A percentile compares a stretch with the other conserved stretches of the same genome.
Conservation (phyloP, 2,329 filamentous ascomycete genomes). For the Biscogniauxia marginata region DNA sequence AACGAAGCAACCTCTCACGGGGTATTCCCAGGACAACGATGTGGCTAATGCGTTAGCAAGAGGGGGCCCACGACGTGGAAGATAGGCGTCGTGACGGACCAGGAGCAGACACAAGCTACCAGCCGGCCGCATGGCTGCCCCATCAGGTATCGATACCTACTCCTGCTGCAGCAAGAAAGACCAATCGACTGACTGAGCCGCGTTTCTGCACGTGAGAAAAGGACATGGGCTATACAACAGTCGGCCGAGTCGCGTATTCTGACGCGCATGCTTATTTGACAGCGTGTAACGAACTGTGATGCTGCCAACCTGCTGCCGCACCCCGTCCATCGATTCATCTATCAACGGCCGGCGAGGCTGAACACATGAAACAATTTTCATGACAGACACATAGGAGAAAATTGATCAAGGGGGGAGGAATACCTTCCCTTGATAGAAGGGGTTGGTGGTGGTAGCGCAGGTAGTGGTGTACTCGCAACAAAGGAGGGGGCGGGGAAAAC, state of each 20-base stretch:
- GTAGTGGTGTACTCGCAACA: neutral
- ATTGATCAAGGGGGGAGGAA: neutral
- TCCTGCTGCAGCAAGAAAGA: slow-evolving; percentile 6
- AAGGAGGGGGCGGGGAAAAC: neutral
- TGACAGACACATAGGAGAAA: neutral
- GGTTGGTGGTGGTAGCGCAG: neutral
- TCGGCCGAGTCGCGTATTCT: neutral
- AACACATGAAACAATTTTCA: neutral
- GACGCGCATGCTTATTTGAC: neutral
- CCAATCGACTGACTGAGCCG: slow-evolving; percentile 1
- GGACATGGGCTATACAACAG: neutral
- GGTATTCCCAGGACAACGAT: slow-evolving; percentile 3
- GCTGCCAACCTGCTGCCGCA: too few species aligned
- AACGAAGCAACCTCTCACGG: neutral
- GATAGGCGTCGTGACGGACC: slow-evolving; percentile 17
- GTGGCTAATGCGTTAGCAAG: slow-evolving; percentile 21
- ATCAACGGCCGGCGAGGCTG: neutral
- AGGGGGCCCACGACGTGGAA: slow-evolving; percentile 30
- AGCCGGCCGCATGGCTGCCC: slow-evolving; percentile 34
- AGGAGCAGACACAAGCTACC: slow-evolving; percentile 28
- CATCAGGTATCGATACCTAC: slow-evolving; percentile 33
- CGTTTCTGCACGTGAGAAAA: neutral
- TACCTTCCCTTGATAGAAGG: neutral
- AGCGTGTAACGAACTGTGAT: neutral
- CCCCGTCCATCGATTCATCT: too few species aligned